phyloP scores from a whole-genome alignment of 1,139 yeast species.

The Saccharomyces hybrid region DNA sequence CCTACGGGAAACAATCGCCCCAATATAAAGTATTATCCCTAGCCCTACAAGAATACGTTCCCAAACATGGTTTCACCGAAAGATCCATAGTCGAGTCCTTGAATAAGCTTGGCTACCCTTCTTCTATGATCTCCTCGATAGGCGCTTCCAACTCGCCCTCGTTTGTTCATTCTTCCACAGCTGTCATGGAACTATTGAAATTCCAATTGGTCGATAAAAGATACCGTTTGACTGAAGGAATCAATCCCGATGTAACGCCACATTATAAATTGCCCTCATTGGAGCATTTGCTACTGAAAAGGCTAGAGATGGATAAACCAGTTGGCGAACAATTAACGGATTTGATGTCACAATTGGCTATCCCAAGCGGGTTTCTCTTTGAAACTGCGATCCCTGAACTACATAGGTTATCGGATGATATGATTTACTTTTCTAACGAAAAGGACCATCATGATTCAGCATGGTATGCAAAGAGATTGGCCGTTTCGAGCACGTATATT shows the following conservation, averaged over 20 bases:
- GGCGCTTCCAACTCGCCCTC: conserved; percentile 30
- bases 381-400: conserved; percentile 47
- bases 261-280: conserved; percentile 29
- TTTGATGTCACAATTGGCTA: conserved; percentile 29
- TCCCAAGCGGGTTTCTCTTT: conserved; percentile 31
- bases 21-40: conserved; percentile 38
- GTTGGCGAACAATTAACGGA: conserved; percentile 38
- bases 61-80: conserved; percentile 59
- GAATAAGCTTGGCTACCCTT: conserved; percentile 53
- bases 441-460: conserved; percentile 66
- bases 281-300: conserved; percentile 44
- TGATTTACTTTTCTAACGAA: conserved; percentile 75
- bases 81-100: conserved; percentile 55
- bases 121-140: conserved; percentile 56
- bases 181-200: conserved; percentile 54
- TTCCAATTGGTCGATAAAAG: conserved; percentile 57
- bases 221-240: conserved; percentile 34
- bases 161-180: conserved; percentile 34
- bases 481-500: conserved; percentile 62
- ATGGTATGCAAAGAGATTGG: conserved; percentile 82
- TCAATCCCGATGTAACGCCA: conserved; percentile 18
- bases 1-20: conserved; percentile 28
- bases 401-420: conserved; percentile 71
- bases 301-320: conserved; percentile 58
- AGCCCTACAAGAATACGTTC: conserved; percentile 50